A percentile compares a stretch with the other conserved stretches of the same genome.
These are phyloP conservation scores for Paraphaeosphaeria minitans DNA, from an alignment of 2,329 filamentous ascomycete genomes.

Conservation along the genomic window DNA sequence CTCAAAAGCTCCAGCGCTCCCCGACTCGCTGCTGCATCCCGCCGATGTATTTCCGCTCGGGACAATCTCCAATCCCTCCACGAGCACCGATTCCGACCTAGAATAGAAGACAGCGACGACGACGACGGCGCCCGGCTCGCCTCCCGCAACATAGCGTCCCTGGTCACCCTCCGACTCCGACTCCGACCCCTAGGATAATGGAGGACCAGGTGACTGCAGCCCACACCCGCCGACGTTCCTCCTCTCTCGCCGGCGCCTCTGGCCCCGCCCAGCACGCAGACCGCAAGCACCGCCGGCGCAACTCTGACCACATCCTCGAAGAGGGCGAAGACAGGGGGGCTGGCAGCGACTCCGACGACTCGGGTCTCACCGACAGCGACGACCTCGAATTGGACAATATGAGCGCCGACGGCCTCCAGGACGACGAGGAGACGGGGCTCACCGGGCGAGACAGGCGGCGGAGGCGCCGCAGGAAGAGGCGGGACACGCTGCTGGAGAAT, in stretches of 20 bases:
- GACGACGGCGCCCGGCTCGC: constrained; percentile 25
- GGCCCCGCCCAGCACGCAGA: constrained; percentile 25
- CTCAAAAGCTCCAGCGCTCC: constrained; percentile 26
- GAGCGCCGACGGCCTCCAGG: constrained; percentile 72
- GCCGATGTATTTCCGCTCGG: constrained; percentile 45
- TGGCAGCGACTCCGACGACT: constrained; percentile 39
- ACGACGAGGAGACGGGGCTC: constrained; percentile 89
- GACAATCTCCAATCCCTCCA: constrained; percentile 43
- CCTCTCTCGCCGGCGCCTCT: constrained; percentile 40
- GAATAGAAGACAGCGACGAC: no score
- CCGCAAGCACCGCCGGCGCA: constrained; percentile 36
- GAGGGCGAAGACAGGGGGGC: constrained; percentile 39
- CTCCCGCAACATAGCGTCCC: constrained; percentile 30
- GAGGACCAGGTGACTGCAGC: constrained; percentile 29
- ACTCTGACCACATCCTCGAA: constrained; percentile 42
- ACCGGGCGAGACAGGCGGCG: constrained; percentile 74
- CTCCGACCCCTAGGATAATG: constrained; percentile 40
- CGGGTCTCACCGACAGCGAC: constrained; percentile 46
- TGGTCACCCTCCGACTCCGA: constrained; percentile 31
- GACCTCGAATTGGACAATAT: constrained; percentile 64
- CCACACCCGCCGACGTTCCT: constrained; percentile 40
- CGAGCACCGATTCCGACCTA: constrained; percentile 33
- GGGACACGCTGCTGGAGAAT: constrained; percentile 75
- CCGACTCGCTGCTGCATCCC: constrained; percentile 39
- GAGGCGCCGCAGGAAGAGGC: constrained; percentile 68